phyloP scores from a whole-genome alignment of 495 filamentous ascomycete species.

The Lineolata rhizophorae region DNA sequence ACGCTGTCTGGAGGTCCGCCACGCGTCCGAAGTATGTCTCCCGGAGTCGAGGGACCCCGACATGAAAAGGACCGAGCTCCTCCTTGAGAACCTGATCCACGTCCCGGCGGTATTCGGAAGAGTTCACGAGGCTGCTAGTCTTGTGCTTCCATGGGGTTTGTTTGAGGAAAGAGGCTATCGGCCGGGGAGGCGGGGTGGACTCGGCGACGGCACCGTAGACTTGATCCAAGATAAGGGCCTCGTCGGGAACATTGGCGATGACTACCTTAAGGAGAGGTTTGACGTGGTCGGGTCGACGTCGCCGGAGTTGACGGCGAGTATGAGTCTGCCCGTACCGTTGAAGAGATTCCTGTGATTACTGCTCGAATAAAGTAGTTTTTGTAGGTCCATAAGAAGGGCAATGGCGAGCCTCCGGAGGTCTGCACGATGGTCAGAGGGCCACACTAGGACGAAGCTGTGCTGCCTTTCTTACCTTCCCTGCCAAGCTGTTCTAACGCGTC shows the following conservation, averaged over 20 bases:
- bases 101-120: slow-evolving; percentile 4
- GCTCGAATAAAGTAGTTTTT: slow-evolving; percentile 11
- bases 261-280: slow-evolving; percentile 15
- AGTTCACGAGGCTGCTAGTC: slow-evolving; percentile 5
- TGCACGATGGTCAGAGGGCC: slow-evolving; percentile 2
- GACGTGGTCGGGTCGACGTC: slow-evolving; percentile 17
- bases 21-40: neutral
- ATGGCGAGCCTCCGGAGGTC: slow-evolving; percentile 7
- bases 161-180: slow-evolving; percentile 3
- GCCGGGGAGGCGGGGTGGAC: slow-evolving; percentile 1
- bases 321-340: slow-evolving; percentile 13
- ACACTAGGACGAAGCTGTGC: too few species aligned
- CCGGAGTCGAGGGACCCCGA: neutral
- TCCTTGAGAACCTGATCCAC: neutral
- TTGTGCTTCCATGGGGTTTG: slow-evolving; percentile 5
- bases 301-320: slow-evolving; percentile 11
- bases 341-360: slow-evolving; percentile 5
- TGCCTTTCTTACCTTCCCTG: too few species aligned
- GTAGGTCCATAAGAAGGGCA: slow-evolving; percentile 8
- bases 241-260: slow-evolving; percentile 7
- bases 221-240: slow-evolving; percentile 6
- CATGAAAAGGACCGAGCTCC: neutral
- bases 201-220: slow-evolving; percentile 5
- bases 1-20: slow-evolving; percentile 4
- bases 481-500: too few species aligned